Base-by-base conservation (phyloP, 1,284 basidiomycete species). In the Ganoderma multipileum region DNA sequence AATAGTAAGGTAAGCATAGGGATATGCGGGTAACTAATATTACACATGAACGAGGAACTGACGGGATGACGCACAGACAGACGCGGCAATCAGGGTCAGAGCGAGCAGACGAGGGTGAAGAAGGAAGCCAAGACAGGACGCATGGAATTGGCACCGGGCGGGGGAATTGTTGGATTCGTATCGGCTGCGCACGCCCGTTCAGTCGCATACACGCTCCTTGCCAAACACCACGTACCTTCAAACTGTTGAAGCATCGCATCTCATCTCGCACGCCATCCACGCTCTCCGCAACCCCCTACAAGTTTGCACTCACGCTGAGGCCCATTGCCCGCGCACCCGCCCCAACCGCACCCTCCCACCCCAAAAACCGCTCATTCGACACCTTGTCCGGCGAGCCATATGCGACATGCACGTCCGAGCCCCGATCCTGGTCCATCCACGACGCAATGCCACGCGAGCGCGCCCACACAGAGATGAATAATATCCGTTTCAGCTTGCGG, bases 391-490 rank as follows among this genome's bases (percentile, higher is more conserved):
- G 80, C 73, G 78, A 74, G 12, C 76, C 79, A 71, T 76, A 79
- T 38, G 78, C 73, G 66, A 81, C 78, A n/a, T 60, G 58, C 23
- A 60, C 58, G 33, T 58, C 55, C 20, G 30, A 8, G 38, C 82
- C 76, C 39, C 80, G 78, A 68, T 87, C 87, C 59, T 80, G 78
- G 68, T 87, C 87, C 59, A 83, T 83, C 84, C 86, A 91, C 64
- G 84, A 84, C 41, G 87, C 80, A 18, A 88, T 82, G 61, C 88
- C 86, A 74, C 87, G 88, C 64, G 93, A 92, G 47, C 93, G 88
- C n/a, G 95, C 95, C 95, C 96, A 98, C 8, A 96, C 91, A 0
- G 95, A 95, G 69, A 98, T 89, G 80, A 98, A 99, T 62, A 99
- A 81, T 75, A 99, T 91, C 26, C 97, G 90, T 84, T 98, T 99